Base-by-base conservation (phyloP, 2,329 filamentous ascomycete genomes). In the Colletotrichum musae region DNA sequence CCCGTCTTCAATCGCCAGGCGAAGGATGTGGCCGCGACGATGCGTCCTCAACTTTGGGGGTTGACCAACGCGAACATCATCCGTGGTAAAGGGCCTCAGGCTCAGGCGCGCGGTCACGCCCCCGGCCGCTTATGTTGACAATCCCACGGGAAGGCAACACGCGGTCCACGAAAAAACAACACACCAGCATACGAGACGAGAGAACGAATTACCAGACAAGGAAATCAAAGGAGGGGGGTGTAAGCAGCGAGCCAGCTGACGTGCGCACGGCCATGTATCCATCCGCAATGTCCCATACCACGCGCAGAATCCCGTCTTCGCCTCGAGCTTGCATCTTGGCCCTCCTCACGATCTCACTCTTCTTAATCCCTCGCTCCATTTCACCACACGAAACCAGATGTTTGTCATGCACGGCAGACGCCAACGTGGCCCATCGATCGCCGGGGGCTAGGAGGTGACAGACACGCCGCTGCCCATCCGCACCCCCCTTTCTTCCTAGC, bases 181-280 rank as follows among this genome's bases (percentile, higher is more conserved):
- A 60, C 32, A n/a, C 18, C 28, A 28, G 51, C 41, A 47, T 24
- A n/a, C 12, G 21, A 58, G 47, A 26, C 9, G 2, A 48, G 39
- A 57, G 21, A 43, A 43, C 32, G 41, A 43, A 43, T 50, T 39
- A 32, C 28, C 57, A 39, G 26, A 45, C 48, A 6, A 28, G 57
- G 52, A 18, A 15, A 16, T 16, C 45, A 18, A 43, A 21, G 36
- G 50, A 28, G 50, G 50, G 50, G 67, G 56, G 56, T 45, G 62
- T 70, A 59, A 70, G 67, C 67, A 48, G 57, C 36, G 43, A 67
- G 43, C 43, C 67, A 61, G 67, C 67, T 70, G 67, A 70, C 67
- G 45, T 61, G 56, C 61, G 41, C 41, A 41, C 24, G 18, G 45
- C 18, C 50, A 50, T 15, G 47, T 52, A 24, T 47, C 54, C 54